Base-by-base conservation (phyloP, 2,329 filamentous ascomycete species). In the Neofusicoccum kwambonambiense region DNA sequence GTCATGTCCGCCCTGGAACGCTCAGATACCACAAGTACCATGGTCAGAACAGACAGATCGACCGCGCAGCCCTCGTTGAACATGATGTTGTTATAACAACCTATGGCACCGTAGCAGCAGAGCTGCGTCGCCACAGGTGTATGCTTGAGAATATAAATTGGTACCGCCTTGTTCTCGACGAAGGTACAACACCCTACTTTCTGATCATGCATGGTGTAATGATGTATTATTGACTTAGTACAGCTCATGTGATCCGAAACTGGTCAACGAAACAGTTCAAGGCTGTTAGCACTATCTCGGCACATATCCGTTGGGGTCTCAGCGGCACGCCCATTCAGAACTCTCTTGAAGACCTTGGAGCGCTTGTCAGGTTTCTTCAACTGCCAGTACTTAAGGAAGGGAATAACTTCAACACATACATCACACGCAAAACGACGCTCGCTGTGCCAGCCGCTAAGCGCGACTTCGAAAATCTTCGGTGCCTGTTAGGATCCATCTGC, bases 231-330 rank as follows among this genome's bases (percentile, higher is more conserved):
- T 37, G 35, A 37, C 35, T 12, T 12, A 3, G 35, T 12, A 8
- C 2, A 82, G 82, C 82, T 0, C 82, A 84, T 61, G 72, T 73
- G 2, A 83, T 84, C 35, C 78, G 82, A 13, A 79, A 79, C 2
- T 73, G 72, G 17, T 70, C 77, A 15, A 84, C 81, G 1, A 77
- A 74, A 0, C 77, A 81, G 22, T 77, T 81, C 66, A 73, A 72
- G 1, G 76, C 80, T 0, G 78, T 79, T 8, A 67, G 67, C 27
- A 71, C 75, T 0, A 73, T 86, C 0, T 60, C 69, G 0, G 78
- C 82, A 0, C 73, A 74, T 1, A 77, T 75, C 0, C 75, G 83
- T n/a, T 86, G 84, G 84, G 85, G 82, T 66, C 74, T 85, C 0
- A 82, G 82, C 0, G 83, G 83, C 0, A 86, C 83, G 0, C 70